Conservation (phyloP, 1,139 yeast species). For the Geotrichum carabidarum region DNA sequence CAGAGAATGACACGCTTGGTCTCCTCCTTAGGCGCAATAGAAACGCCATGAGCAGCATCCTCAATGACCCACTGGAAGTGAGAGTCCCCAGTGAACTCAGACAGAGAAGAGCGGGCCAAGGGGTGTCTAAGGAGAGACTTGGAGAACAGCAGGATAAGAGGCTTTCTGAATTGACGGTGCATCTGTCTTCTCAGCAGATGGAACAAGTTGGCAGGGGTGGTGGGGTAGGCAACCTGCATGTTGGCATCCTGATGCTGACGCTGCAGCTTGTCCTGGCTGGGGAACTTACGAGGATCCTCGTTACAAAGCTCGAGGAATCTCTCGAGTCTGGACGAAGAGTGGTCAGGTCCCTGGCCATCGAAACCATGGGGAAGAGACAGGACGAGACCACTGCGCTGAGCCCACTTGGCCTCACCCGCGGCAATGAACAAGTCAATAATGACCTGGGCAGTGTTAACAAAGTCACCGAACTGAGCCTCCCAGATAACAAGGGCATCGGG, state of each 20-base stretch:
- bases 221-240: constrained; percentile 96
- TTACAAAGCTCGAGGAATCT: constrained; percentile 93
- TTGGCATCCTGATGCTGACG: constrained; percentile 99
- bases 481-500: constrained; percentile 96
- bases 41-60: constrained; percentile 75
- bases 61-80: constrained; percentile 95
- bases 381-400: constrained; percentile 95
- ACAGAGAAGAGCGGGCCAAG: constrained; percentile 78
- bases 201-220: constrained; percentile 96
- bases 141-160: constrained; percentile 82
- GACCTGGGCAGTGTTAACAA: constrained; percentile 98
- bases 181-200: constrained; percentile 97
- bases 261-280: constrained; percentile 76
- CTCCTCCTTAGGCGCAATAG: constrained; percentile 72
- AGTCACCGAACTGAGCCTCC: constrained; percentile 99
- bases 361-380: constrained; percentile 97
- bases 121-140: constrained; percentile 96
- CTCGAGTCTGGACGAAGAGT: constrained; percentile 95
- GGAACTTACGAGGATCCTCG: constrained; percentile 94
- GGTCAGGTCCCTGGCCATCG: constrained; percentile 99
- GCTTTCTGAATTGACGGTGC: constrained; percentile 99
- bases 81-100: constrained; percentile 86
- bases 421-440: constrained; percentile 94
- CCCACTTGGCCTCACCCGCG: constrained; percentile 97
- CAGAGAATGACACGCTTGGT: constrained; percentile 82